Evolutionary conservation across 1,284 basidiomycete species (phyloP).

Genomic region (Bothia castanella): DNA sequence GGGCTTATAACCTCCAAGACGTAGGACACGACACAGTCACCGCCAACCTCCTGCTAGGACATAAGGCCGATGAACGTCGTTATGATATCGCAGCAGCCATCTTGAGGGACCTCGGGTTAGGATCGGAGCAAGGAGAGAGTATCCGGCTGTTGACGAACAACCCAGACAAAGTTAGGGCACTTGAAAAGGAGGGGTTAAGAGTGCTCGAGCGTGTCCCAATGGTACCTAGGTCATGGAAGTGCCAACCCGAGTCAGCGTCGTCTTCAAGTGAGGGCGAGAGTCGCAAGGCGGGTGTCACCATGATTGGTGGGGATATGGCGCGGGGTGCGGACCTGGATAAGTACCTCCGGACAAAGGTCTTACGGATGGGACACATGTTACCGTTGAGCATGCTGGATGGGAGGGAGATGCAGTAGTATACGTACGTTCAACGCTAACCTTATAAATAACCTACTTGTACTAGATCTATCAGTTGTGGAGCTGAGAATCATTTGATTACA

Average conservation of each 20-base stretch:
- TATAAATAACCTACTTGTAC: no score
- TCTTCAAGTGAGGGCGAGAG: slow-evolving; percentile 34
- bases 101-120: slow-evolving; percentile 82
- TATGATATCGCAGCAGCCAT: slow-evolving; percentile 94
- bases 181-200: slow-evolving; percentile 79
- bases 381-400: slow-evolving; percentile 47
- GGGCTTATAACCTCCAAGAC: slow-evolving; percentile 98
- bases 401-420: not conserved
- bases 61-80: slow-evolving; percentile 89
- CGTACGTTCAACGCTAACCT: no score
- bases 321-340: slow-evolving; percentile 89
- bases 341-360: slow-evolving; percentile 93
- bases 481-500: slow-evolving; percentile 21
- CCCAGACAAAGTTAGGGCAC: slow-evolving; percentile 91
- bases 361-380: slow-evolving; percentile 95
- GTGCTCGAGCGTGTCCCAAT: slow-evolving; percentile 88
- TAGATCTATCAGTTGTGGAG: no score
- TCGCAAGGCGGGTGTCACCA: slow-evolving; percentile 67
- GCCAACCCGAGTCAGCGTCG: slow-evolving; percentile 20
- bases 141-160: slow-evolving; percentile 94
- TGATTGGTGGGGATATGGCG: slow-evolving; percentile 80
- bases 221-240: slow-evolving; percentile 87
- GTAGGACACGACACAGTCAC: slow-evolving; percentile 97
- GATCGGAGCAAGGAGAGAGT: slow-evolving; percentile 52
- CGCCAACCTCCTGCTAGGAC: slow-evolving; percentile 94